Base-by-base conservation (phyloP, 495 filamentous ascomycete species). In the Xylaria curta region DNA sequence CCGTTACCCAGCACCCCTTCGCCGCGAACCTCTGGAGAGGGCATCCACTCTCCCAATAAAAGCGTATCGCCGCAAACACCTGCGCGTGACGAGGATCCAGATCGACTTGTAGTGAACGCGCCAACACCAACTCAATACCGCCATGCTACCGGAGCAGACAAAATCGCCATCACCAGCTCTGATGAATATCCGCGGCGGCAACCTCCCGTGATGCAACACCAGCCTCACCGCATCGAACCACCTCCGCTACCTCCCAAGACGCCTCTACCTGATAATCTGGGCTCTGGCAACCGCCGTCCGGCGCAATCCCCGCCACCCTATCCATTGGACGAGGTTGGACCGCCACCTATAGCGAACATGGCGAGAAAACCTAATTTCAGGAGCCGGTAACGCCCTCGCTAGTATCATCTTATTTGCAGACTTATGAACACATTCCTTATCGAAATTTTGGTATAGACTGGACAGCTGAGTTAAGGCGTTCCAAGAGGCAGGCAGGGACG, bases 161-260 rank as follows among this genome's bases (percentile, higher is more conserved):
- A 90, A 76, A 92, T 89, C 67, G 82, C 84, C 24, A 85, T 93
- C 64, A 84, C 83, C 21, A 81, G 85, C 51, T 80, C 85, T 0
- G 90, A 91, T 76, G 89, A 91, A 60, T 84, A 87, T 64, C 85
- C 86, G 4, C 83, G 85, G 68, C 83, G 85, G 54, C 80, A 80
- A 76, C 82, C 85, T 64, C 67, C 76, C 62, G 44, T 81, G 79
- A 47, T 80, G 78, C 66, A 89, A 82, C 79, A 74, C 73, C 79
- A 75, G 82, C 90, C 70, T 75, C 70, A 81, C 53, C 82, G 81
- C 24, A 84, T 84, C 51, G 84, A 86, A 71, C 91, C 94, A 0
- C 94, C 94, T 44, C 94, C 94, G 0, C 76, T 95, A 28, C 94
- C 94, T 12, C 93, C 94, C 13, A 96, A 96, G 80, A 97, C 92